Evolutionary conservation across 352 stramenopile genomes (phyloP).

Genomic region (Globisporangium yorkense): DNA sequence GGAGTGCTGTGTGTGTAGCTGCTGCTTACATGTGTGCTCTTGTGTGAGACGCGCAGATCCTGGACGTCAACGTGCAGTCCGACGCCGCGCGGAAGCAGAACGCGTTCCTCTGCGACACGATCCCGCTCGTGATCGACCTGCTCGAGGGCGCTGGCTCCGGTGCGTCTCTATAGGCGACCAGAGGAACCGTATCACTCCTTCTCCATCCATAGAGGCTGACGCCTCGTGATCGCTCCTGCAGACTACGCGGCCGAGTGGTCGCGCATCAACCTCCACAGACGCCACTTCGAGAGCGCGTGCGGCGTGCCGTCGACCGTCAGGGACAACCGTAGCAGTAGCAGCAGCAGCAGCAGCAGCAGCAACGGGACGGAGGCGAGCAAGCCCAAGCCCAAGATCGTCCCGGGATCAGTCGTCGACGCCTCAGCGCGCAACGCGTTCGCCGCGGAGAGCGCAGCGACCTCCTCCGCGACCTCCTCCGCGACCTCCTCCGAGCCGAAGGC

Average conservation of each 20-base stretch:
- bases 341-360: conserved; percentile 3
- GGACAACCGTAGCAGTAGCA: conserved; percentile 18
- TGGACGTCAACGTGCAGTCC: conserved; percentile 68
- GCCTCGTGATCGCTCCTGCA: conserved; percentile 7
- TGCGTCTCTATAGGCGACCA: conserved; percentile 12
- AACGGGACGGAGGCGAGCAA: background rate
- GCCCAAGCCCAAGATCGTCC: conserved; percentile 11
- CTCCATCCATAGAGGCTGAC: background rate
- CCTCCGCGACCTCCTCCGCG: background rate
- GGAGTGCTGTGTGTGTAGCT: background rate
- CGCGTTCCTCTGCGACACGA: conserved; percentile 49
- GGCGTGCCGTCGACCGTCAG: conserved; percentile 49
- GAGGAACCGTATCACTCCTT: no score
- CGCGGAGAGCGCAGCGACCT: conserved; percentile 3
- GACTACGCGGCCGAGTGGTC: conserved; percentile 70
- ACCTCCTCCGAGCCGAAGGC: conserved; percentile 5
- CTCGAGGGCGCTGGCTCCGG: conserved; percentile 56
- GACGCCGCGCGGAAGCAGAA: conserved; percentile 63
- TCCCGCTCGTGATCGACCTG: conserved; percentile 57
- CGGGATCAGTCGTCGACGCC: conserved; percentile 7
- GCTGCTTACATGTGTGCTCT: background rate
- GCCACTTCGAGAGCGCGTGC: conserved; percentile 75
- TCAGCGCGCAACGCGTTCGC: conserved; percentile 16
- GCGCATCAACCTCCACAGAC: conserved; percentile 68
- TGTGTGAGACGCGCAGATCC: conserved; percentile 24